These are phyloP conservation scores for Quercus engelmannii DNA, from an alignment of 306 rosid species.

Conservation along the genomic window DNA sequence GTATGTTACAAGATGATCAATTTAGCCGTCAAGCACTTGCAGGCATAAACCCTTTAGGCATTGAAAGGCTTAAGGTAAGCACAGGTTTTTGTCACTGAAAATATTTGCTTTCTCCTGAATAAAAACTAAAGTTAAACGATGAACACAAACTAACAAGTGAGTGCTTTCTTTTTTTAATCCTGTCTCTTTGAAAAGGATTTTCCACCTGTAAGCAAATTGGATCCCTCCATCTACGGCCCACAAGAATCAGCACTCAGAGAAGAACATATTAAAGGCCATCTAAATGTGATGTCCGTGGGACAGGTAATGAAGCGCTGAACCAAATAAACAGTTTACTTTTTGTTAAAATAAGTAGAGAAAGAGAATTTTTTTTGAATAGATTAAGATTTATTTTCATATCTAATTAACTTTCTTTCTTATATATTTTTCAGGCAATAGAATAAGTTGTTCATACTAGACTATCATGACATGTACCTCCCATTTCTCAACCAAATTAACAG, in stretches of 20 bases:
- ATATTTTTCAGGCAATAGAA: constrained; percentile 32
- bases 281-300: constrained; percentile 41
- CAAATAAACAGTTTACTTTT: too few relatives aligned
- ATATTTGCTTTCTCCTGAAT: not conserved
- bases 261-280: constrained; percentile 41
- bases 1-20: not conserved
- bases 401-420: too few relatives aligned
- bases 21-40: constrained; percentile 13
- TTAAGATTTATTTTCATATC: not conserved
- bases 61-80: constrained; percentile 2
- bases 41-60: constrained; percentile 3
- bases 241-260: constrained; percentile 44
- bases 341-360: not conserved
- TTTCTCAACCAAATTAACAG: constrained; percentile 35
- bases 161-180: not conserved
- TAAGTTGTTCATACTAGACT: constrained; percentile 36
- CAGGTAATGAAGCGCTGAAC: constrained; percentile 20
- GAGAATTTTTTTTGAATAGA: not conserved
- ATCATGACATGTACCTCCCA: constrained; percentile 37
- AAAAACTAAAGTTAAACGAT: not conserved
- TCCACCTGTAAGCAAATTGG: constrained; percentile 50
- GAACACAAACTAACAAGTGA: not conserved
- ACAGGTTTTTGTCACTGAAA: not conserved
- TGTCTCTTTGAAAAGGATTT: constrained; percentile 26
- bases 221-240: constrained; percentile 43